Evolutionary conservation across 768 basidiomycete species (phyloP).

Genomic region (Hygrocybe punicea): DNA sequence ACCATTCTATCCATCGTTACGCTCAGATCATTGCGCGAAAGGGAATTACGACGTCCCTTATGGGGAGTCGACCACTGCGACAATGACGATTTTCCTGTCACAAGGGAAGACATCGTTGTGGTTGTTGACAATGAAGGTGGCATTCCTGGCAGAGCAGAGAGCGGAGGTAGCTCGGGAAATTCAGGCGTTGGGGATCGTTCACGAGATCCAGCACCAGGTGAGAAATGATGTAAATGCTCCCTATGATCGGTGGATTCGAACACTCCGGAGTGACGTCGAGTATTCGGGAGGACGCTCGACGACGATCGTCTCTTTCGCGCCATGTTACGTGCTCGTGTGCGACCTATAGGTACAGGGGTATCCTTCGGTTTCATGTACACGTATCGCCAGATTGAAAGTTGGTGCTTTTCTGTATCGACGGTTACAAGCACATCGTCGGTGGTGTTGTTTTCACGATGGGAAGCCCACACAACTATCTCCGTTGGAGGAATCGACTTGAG

Average conservation of each 20-base stretch:
- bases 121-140: constrained; percentile 51
- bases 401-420: constrained; percentile 49
- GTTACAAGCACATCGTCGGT: constrained; percentile 55
- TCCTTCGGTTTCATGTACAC: constrained; percentile 60
- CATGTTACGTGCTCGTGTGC: constrained; percentile 19
- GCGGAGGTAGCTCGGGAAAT: constrained; percentile 41
- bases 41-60: constrained; percentile 43
- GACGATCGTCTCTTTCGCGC: constrained; percentile 44
- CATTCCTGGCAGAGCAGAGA: constrained; percentile 52
- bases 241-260: constrained; percentile 21
- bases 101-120: constrained; percentile 50
- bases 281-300: constrained; percentile 15
- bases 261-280: neutral
- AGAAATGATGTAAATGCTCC: constrained; percentile 37
- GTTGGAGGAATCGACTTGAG: constrained; percentile 56
- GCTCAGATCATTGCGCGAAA: constrained; percentile 54
- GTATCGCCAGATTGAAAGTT: constrained; percentile 71
- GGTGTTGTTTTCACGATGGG: constrained; percentile 40
- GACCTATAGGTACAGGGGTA: constrained; percentile 41
- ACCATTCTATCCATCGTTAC: constrained; percentile 67
- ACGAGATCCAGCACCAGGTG: constrained; percentile 34
- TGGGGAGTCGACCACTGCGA: constrained; percentile 27
- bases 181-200: constrained; percentile 37
- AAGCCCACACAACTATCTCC: constrained; percentile 65
- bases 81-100: constrained; percentile 29